Evolutionary conservation across 78 protist genomes (phyloP).

Genomic region (Guillardia theta): DNA sequence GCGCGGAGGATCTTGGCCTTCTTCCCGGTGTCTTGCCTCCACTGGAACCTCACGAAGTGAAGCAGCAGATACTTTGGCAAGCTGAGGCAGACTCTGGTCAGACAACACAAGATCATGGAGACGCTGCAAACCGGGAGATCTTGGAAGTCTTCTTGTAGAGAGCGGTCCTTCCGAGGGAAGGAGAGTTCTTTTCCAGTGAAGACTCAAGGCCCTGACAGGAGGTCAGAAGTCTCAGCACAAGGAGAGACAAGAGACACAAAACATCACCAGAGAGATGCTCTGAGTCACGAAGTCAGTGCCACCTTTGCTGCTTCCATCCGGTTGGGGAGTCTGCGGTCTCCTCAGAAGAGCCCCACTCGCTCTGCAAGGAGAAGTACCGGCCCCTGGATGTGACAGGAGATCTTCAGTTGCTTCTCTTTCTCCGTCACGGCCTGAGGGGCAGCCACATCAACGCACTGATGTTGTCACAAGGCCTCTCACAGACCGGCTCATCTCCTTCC

Average conservation of each 20-base stretch:
- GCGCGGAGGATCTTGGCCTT: not conserved
- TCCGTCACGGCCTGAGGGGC: not conserved
- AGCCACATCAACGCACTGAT: no score
- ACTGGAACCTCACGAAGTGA: constrained; percentile 41
- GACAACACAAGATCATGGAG: no score
- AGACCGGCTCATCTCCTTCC: not conserved
- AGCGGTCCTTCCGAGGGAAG: constrained; percentile 9
- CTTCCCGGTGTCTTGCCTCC: constrained; percentile 30
- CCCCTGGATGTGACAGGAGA: not conserved
- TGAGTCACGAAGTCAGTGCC: not conserved
- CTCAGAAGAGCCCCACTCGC: no score
- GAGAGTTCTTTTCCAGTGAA: not conserved
- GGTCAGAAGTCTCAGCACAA: not conserved
- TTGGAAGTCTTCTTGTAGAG: not conserved
- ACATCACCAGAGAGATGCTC: no score
- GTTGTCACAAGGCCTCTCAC: no score
- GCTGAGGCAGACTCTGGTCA: no score
- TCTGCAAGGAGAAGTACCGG: no score
- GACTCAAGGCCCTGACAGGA: no score
- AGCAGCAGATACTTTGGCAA: constrained; percentile 33
- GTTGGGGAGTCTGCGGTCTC: no score
- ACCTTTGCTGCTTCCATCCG: not conserved
- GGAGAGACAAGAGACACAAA: no score
- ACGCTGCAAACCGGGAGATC: constrained; percentile 36
- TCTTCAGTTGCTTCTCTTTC: not conserved